Evolutionary conservation across 208 protist genomes (phyloP), one percentile per base, ranked within the genome.

Genomic region (Perkinsela sp.): DNA sequence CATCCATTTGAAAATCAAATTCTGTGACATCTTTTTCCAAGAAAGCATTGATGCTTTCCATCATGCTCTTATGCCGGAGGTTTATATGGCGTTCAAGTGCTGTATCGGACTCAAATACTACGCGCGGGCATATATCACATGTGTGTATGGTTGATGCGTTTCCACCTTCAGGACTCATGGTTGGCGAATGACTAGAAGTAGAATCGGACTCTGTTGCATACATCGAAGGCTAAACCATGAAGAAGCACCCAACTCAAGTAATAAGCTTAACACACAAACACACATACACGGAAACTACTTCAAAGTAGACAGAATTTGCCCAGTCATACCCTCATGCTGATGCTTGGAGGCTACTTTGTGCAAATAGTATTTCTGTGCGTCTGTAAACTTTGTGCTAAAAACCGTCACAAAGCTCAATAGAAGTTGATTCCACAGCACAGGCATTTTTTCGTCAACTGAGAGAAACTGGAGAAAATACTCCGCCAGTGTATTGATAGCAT

Each of bases 341-440:
- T 57, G 6, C 22, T 57, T 57, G 40, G 13, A 57, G 13, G 40
- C 40, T 57, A 57, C 22, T 57, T 22, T 57, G 6, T 57, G 6
- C 40, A n/a, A n/a, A n/a, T n/a, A 57, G 40, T 22, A 57, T 57
- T n/a, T 6, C 40, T n/a, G 40, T 22, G 40, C 6, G 40, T 22
- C 40, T 57, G 40, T 6, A n/a, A 57, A n/a, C 40, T 57, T n/a
- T 57, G 13, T 57, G 40, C 40, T 6, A 57, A n/a, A 57, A n/a
- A 57, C 40, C 40, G 6, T 57, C 13, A 83, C 87, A 79, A 98
- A 97, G 32, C 82, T 80, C 0, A 98, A 80, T n/a, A 98, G 77
- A 31, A 85, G 85, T 74, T 94, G 90, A 72, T 97, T 91, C 95
- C 96, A 98, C 28, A 98, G 71, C 67, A 97, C 88, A 1, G 94